A percentile compares a stretch with the other conserved stretches of the same genome.
Evolutionary conservation across 106 monocot genomes (phyloP).

Genomic region (Xerophyta viscosa): DNA sequence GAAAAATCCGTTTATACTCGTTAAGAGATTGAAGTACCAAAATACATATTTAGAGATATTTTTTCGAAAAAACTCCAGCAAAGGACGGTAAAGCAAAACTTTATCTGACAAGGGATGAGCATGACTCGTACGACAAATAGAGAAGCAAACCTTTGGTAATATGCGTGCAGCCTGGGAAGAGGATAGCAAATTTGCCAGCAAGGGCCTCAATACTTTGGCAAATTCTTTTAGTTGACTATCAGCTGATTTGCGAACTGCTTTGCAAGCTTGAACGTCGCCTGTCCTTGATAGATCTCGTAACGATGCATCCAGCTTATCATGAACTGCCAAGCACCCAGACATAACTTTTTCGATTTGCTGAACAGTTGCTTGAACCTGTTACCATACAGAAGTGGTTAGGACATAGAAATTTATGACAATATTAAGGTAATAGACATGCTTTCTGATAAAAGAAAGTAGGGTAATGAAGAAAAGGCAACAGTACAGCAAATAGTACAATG

Average conservation of each 20-base stretch:
- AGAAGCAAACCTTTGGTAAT: slow-evolving; percentile 76
- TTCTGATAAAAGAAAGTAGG: neutral
- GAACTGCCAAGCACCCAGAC: slow-evolving; percentile 50
- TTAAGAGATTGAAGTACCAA: too few species aligned
- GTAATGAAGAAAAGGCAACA: too few species aligned
- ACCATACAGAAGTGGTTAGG: neutral
- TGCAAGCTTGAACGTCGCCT: slow-evolving; percentile 83
- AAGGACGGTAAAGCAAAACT: too few species aligned
- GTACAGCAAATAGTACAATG: too few species aligned
- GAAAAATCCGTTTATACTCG: too few species aligned
- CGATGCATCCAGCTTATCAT: slow-evolving; percentile 82
- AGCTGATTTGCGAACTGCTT: slow-evolving; percentile 65
- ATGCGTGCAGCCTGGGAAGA: slow-evolving; percentile 74
- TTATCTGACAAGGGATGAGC: too few species aligned
- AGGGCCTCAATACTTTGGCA: slow-evolving; percentile 71
- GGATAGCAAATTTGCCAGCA: slow-evolving; percentile 56
- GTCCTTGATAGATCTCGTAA: slow-evolving; percentile 77
- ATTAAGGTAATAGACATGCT: too few species aligned
- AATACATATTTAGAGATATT: too few species aligned
- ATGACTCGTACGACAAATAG: neutral
- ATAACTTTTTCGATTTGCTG: slow-evolving; percentile 63
- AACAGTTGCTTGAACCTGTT: slow-evolving; percentile 72
- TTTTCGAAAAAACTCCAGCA: neutral
- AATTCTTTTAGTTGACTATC: slow-evolving; percentile 80
- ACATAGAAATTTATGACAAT: neutral